Evolutionary conservation across 2,329 filamentous ascomycete genomes (phyloP).

Genomic region (Gaeumannomyces tritici): DNA sequence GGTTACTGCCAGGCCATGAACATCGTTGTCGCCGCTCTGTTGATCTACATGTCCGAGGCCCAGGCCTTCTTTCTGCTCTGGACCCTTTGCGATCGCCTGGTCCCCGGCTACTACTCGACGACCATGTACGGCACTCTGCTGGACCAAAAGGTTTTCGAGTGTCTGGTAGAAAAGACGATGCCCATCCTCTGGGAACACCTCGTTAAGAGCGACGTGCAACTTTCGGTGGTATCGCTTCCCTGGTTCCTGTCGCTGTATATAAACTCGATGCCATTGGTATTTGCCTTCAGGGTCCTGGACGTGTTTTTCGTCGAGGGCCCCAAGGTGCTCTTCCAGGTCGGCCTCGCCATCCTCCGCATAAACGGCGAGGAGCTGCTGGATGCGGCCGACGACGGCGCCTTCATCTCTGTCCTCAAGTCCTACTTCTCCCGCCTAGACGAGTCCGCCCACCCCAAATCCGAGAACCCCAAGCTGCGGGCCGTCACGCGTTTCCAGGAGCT

Average conservation of each 20-base stretch:
- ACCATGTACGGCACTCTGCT: conserved; percentile 98
- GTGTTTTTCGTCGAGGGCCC: conserved; percentile 98
- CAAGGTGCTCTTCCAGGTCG: conserved; percentile 95
- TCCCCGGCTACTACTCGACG: conserved; percentile 95
- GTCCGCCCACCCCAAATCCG: conserved; percentile 88
- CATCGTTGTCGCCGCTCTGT: conserved; percentile 91
- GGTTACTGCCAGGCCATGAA: conserved; percentile 99
- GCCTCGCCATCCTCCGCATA: conserved; percentile 90
- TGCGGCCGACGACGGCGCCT: conserved; percentile 86
- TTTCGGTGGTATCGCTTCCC: conserved; percentile 91
- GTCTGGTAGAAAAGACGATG: conserved; percentile 97
- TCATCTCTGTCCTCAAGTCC: conserved; percentile 89
- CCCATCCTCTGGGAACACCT: conserved; percentile 96
- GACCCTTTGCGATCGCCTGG: conserved; percentile 79
- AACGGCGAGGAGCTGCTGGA: conserved; percentile 95
- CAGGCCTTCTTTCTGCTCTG: conserved; percentile 95
- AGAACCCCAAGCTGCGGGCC: conserved; percentile 86
- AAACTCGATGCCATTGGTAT: conserved; percentile 98
- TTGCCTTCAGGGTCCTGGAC: conserved; percentile 91
- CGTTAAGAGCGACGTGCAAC: conserved; percentile 91
- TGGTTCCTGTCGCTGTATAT: conserved; percentile 99
- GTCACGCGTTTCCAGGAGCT: conserved; percentile 96
- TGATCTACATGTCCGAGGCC: conserved; percentile 96
- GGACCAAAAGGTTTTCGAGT: conserved; percentile 96
- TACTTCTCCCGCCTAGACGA: conserved; percentile 93